Percentiles rank a stretch among this genome's conserved stretches.
These are phyloP conservation scores for Porcisia hertigi DNA, from an alignment of 208 protist species.

Conservation along the genomic window DNA sequence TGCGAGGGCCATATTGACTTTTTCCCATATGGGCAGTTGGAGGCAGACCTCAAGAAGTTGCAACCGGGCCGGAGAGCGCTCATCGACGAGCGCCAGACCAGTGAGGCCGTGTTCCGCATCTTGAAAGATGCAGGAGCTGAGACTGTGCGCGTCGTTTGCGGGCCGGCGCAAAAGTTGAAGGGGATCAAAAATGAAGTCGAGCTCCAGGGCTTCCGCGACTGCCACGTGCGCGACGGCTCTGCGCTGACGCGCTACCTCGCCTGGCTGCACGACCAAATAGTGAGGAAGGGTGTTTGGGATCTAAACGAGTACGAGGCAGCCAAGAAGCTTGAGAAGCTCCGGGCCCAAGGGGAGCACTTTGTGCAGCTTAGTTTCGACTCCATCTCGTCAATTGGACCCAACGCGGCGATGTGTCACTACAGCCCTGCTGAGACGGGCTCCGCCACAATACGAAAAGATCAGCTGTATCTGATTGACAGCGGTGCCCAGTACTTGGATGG, in stretches of 20 bases:
- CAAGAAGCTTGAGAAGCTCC: conserved; percentile 75
- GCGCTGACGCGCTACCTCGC: conserved; percentile 92
- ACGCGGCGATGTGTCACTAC: conserved; percentile 97
- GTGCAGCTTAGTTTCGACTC: conserved; percentile 92
- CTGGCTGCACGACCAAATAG: conserved; percentile 87
- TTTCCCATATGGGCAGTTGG: conserved; percentile 77
- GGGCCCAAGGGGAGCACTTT: conserved; percentile 76
- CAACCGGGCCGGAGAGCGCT: conserved; percentile 46
- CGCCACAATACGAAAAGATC: conserved; percentile 57
- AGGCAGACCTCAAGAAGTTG: conserved; percentile 43
- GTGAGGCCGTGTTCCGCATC: conserved; percentile 56
- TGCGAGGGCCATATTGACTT: conserved; percentile 47
- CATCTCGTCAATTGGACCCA: conserved; percentile 90
- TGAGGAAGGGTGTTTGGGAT: conserved; percentile 46
- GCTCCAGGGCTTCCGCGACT: conserved; percentile 89
- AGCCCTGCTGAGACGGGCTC: conserved; percentile 59
- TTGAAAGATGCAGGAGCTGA: conserved; percentile 36
- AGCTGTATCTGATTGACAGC: conserved; percentile 95
- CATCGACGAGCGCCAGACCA: conserved; percentile 75
- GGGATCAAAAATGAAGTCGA: conserved; percentile 92
- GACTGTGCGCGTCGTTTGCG: conserved; percentile 51
- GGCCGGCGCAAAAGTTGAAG: conserved; percentile 85
- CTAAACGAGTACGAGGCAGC: conserved; percentile 90
- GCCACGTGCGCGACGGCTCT: conserved; percentile 93
- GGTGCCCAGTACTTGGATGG: conserved; percentile 96